Conservation (phyloP, 176 grass and related monocot species). For the Alopecurus myosuroides region DNA sequence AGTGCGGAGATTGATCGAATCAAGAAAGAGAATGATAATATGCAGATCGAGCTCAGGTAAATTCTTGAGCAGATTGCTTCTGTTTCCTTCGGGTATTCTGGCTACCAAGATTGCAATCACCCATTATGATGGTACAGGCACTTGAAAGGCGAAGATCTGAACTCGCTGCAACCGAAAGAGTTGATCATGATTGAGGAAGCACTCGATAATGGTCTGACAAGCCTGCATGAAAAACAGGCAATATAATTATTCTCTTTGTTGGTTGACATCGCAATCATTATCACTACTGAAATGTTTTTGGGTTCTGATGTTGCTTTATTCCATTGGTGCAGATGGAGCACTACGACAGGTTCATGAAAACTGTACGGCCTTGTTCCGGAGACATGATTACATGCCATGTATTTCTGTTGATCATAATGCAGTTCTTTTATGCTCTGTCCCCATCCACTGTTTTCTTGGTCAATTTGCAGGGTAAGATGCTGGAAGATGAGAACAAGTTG, state of each 20-base stretch:
- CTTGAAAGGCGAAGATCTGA: conserved; percentile 92
- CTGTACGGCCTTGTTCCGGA: conserved; percentile 35
- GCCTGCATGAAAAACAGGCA: conserved; percentile 57
- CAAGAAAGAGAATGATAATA: conserved; percentile 96
- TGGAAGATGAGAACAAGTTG: conserved; percentile 94
- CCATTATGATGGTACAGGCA: conserved; percentile 42
- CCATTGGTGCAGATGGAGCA: conserved; percentile 67
- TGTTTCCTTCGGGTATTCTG: not conserved
- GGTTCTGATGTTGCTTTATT: conserved; percentile 19
- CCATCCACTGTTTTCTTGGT: conserved; percentile 22
- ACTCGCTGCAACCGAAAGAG: conserved; percentile 81
- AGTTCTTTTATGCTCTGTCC: not conserved
- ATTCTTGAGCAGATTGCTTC: not conserved
- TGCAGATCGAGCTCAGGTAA: conserved; percentile 95
- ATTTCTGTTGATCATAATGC: conserved; percentile 2
- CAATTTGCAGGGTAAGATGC: conserved; percentile 48
- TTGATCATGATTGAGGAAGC: conserved; percentile 84
- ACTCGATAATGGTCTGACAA: conserved; percentile 64
- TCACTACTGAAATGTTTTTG: not conserved
- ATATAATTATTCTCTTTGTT: conserved; percentile 7
- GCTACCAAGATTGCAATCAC: not conserved
- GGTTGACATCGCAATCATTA: not conserved
- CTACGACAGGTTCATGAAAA: conserved; percentile 57
- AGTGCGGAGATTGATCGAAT: conserved; percentile 83
- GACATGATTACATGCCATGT: not conserved